phyloP scores from a whole-genome alignment of 129 eudicot species.

The Chrysanthemum seticuspe region DNA sequence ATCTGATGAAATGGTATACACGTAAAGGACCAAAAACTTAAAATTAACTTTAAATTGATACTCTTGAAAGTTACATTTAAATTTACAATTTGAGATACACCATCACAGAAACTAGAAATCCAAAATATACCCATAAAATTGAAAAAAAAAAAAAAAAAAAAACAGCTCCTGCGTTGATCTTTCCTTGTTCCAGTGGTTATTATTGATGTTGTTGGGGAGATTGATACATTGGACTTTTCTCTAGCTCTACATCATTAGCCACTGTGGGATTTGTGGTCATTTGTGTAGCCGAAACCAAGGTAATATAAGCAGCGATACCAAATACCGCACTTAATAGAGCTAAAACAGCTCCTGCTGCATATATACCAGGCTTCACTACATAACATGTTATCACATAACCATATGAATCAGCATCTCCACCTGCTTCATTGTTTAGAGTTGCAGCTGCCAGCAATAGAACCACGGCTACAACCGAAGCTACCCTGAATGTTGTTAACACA shows the following conservation, averaged over 20 bases:
- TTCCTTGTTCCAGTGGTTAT: neutral
- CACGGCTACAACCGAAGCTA: constrained; percentile 21
- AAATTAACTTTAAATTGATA: too few species aligned
- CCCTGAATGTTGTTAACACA: constrained; percentile 17
- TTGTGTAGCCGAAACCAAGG: neutral
- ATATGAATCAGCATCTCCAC: constrained; percentile 7
- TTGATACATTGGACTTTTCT: constrained; percentile 7
- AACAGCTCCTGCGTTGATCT: too few species aligned
- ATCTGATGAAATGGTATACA: too few species aligned
- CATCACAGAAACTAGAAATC: too few species aligned
- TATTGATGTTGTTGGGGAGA: constrained; percentile 12
- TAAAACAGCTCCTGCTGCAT: constrained; percentile 32
- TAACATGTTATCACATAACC: constrained; percentile 17
- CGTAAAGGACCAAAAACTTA: too few species aligned
- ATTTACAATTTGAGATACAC: too few species aligned
- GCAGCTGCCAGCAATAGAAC: constrained; percentile 26
- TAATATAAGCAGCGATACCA: constrained; percentile 14
- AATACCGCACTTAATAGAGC: constrained; percentile 21
- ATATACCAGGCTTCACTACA: constrained; percentile 25
- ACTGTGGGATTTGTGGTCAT: constrained; percentile 8
- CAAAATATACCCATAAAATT: too few species aligned
- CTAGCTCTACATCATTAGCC: neutral
- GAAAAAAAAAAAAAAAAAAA: too few species aligned
- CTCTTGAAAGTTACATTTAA: too few species aligned
- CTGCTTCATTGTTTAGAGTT: neutral